phyloP scores from a whole-genome alignment of 352 stramenopile species.

The Plasmopara muralis region DNA sequence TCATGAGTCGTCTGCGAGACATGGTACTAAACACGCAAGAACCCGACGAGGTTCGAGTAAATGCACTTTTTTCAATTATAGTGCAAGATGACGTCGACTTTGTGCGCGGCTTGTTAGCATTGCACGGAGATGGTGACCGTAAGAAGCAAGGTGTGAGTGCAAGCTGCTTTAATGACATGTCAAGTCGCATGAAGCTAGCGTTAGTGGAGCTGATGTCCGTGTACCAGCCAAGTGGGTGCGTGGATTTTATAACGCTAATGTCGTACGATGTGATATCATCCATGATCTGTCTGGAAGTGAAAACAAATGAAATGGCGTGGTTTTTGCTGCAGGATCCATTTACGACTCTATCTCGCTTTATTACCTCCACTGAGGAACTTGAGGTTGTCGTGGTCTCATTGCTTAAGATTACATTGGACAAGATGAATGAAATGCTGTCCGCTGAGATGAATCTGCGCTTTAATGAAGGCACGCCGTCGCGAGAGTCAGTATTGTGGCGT shows the following conservation, averaged over 20 bases:
- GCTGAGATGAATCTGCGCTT: slow-evolving; percentile 59
- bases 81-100: slow-evolving; percentile 61
- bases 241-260: slow-evolving; percentile 63
- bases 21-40: slow-evolving; percentile 51
- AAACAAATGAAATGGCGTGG: slow-evolving; percentile 77
- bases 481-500: slow-evolving; percentile 69
- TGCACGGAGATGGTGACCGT: slow-evolving; percentile 51
- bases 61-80: slow-evolving; percentile 67
- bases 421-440: slow-evolving; percentile 73
- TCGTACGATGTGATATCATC: slow-evolving; percentile 77
- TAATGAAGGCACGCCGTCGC: slow-evolving; percentile 54
- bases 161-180: slow-evolving; percentile 59
- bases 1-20: slow-evolving; percentile 61
- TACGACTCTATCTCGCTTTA: slow-evolving; percentile 60
- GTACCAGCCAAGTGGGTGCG: slow-evolving; percentile 46
- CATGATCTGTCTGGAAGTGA: slow-evolving; percentile 75
- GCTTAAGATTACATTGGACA: slow-evolving; percentile 64
- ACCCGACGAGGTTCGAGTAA: slow-evolving; percentile 54
- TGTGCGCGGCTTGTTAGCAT: slow-evolving; percentile 44
- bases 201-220: slow-evolving; percentile 63
- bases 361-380: slow-evolving; percentile 48
- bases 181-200: slow-evolving; percentile 60
- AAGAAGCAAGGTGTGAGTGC: slow-evolving; percentile 57
- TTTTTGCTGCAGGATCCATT: slow-evolving; percentile 77
- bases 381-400: slow-evolving; percentile 68